phyloP scores from a whole-genome alignment of 1,284 basidiomycete species.

The Ustilago nuda region DNA sequence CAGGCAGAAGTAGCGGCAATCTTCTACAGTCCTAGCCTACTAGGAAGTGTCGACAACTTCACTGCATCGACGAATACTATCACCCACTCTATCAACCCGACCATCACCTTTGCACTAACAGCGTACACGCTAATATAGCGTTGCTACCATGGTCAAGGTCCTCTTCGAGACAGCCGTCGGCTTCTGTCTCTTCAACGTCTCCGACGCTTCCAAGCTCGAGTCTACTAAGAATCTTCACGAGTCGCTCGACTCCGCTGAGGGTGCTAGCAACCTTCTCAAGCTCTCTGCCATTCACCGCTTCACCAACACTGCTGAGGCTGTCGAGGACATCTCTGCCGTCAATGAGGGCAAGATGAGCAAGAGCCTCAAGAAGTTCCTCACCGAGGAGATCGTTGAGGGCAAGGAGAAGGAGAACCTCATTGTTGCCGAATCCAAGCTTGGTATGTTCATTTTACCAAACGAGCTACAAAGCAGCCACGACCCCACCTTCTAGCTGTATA shows the following conservation, averaged over 20 bases:
- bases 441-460: constrained; percentile 72
- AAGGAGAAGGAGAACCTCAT: constrained; percentile 83
- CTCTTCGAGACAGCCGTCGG: constrained; percentile 73
- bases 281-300: constrained; percentile 96
- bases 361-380: constrained; percentile 91
- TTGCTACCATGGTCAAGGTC: constrained; percentile 64
- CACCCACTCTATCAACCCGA: not conserved
- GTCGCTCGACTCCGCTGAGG: constrained; percentile 91
- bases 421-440: constrained; percentile 90
- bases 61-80: not conserved
- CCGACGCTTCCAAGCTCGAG: constrained; percentile 84
- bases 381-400: constrained; percentile 86
- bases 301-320: constrained; percentile 94
- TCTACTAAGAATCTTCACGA: constrained; percentile 86
- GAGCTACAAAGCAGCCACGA: not conserved
- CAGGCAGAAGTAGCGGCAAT: constrained; percentile 7
- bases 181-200: constrained; percentile 97
- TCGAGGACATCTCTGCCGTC: constrained; percentile 94
- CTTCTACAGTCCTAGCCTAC: constrained; percentile 4
- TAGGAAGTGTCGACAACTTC: constrained; percentile 3
- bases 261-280: constrained; percentile 83
- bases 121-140: constrained; percentile 8
- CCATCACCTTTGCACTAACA: not conserved
- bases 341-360: constrained; percentile 94
- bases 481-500: not conserved